Conservation (phyloP, 2,329 filamentous ascomycete genomes). For the Fusarium sp. region DNA sequence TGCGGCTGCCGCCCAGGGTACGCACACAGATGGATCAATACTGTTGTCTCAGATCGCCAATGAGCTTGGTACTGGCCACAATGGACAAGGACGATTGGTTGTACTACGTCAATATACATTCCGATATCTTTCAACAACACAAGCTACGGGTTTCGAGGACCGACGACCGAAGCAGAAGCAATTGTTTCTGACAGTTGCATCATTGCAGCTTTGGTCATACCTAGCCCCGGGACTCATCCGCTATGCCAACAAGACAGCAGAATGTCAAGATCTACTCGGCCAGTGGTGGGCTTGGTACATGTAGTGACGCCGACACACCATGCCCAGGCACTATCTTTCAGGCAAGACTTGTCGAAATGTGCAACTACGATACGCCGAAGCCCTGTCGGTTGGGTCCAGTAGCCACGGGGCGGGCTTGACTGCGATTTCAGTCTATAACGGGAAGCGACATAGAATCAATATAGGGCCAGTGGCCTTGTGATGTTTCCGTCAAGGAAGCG, state of each 20-base stretch:
- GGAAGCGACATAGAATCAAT: constrained; percentile 41
- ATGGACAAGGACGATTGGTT: constrained; percentile 28
- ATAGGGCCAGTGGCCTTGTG: constrained; percentile 41
- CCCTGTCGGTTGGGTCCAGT: constrained; percentile 15
- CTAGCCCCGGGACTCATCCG: constrained; percentile 19
- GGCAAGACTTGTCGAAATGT: constrained; percentile 43
- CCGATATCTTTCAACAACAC: constrained; percentile 34
- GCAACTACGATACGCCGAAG: constrained; percentile 24
- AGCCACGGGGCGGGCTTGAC: constrained; percentile 18
- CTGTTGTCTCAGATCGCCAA: constrained; percentile 37
- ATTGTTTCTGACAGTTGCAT: constrained; percentile 35
- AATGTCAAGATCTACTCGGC: constrained; percentile 11
- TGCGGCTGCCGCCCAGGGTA: constrained; percentile 14
- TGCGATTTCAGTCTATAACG: constrained; percentile 36
- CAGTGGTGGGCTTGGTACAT: constrained; percentile 27
- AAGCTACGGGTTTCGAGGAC: constrained; percentile 35
- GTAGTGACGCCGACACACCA: constrained; percentile 34
- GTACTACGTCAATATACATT: constrained; percentile 16
- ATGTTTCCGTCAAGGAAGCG: constrained; percentile 27
- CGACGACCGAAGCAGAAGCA: constrained; percentile 21
- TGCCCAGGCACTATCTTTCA: constrained; percentile 36
- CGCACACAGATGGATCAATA: constrained; percentile 30
- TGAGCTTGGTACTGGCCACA: constrained; percentile 30
- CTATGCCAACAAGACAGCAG: constrained; percentile 17
- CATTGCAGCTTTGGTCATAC: constrained; percentile 41